phyloP scores from a whole-genome alignment of 345 rosid species.

The Populus nigra region DNA sequence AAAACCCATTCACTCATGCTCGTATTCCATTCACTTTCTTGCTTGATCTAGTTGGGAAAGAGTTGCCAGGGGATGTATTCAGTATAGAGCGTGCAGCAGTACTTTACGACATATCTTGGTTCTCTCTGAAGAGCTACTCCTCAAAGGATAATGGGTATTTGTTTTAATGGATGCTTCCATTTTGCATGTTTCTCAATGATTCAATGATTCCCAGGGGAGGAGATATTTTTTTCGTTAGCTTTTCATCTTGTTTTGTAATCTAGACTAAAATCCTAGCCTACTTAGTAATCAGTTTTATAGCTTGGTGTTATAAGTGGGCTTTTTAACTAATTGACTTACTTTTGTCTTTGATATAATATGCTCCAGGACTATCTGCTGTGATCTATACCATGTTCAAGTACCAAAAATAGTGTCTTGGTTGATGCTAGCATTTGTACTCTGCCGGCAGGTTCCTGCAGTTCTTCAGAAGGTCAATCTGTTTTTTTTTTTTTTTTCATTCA shows the following conservation, averaged over 20 bases:
- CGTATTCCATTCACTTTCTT: constrained; percentile 30
- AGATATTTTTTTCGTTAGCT: background rate
- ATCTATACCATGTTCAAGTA: constrained; percentile 47
- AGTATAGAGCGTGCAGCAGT: constrained; percentile 66
- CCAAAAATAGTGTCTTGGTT: constrained; percentile 59
- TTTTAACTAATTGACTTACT: constrained; percentile 5
- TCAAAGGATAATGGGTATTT: constrained; percentile 58
- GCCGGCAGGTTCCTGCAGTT: constrained; percentile 69
- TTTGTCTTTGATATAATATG: constrained; percentile 24
- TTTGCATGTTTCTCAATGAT: background rate
- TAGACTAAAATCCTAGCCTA: background rate
- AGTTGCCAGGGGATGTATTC: constrained; percentile 54
- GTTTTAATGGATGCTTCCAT: background rate
- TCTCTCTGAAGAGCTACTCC: constrained; percentile 47
- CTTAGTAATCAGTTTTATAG: too few relatives aligned
- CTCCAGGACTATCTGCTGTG: constrained; percentile 64
- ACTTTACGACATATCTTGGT: constrained; percentile 65
- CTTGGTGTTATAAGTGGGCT: background rate
- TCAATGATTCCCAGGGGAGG: background rate
- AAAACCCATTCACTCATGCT: constrained; percentile 40
- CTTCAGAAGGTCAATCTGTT: constrained; percentile 63
- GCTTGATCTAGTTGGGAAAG: constrained; percentile 66
- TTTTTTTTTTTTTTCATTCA: background rate
- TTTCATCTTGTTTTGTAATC: background rate
- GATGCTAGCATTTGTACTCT: constrained; percentile 71